Conservation (phyloP, 2,329 filamentous ascomycete species). For the Cladosporium phlei region DNA sequence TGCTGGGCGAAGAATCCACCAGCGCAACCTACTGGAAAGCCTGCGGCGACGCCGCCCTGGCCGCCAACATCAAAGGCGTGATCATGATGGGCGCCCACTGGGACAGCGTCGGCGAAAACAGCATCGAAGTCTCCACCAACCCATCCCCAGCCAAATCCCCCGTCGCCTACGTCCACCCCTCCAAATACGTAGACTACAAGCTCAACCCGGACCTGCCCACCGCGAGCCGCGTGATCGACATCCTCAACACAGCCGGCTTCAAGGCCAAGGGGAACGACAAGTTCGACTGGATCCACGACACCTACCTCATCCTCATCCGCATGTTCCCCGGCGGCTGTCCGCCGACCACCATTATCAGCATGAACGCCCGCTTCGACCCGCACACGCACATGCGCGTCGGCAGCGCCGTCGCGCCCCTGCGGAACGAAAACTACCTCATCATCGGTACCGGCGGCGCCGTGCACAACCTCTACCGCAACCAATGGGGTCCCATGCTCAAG, state of each 20-base stretch:
- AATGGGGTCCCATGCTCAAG: slow-evolving; percentile 60
- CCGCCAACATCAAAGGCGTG: slow-evolving; percentile 56
- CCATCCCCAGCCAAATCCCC: slow-evolving; percentile 57
- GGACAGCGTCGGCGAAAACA: slow-evolving; percentile 50
- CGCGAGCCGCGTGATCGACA: slow-evolving; percentile 45
- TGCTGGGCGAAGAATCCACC: slow-evolving; percentile 60
- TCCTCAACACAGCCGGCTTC: slow-evolving; percentile 52
- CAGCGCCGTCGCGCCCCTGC: slow-evolving; percentile 51
- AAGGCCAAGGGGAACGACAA: slow-evolving; percentile 48
- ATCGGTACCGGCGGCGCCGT: slow-evolving; percentile 59
- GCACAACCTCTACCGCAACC: slow-evolving; percentile 66
- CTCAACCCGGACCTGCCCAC: slow-evolving; percentile 56
- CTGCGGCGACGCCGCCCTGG: slow-evolving; percentile 59
- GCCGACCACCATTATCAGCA: slow-evolving; percentile 57
- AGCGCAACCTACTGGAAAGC: slow-evolving; percentile 63
- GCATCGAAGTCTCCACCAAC: slow-evolving; percentile 58
- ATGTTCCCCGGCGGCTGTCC: slow-evolving; percentile 65
- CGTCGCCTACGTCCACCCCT: slow-evolving; percentile 62
- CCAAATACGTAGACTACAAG: slow-evolving; percentile 60
- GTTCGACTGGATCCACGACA: slow-evolving; percentile 71
- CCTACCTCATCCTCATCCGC: slow-evolving; percentile 62
- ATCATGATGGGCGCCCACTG: slow-evolving; percentile 63
- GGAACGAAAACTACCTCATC: slow-evolving; percentile 53
- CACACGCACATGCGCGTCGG: slow-evolving; percentile 57
- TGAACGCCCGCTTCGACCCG: slow-evolving; percentile 53